Conservation (phyloP, 331 rosid genomes). For the Ulmus americana region DNA sequence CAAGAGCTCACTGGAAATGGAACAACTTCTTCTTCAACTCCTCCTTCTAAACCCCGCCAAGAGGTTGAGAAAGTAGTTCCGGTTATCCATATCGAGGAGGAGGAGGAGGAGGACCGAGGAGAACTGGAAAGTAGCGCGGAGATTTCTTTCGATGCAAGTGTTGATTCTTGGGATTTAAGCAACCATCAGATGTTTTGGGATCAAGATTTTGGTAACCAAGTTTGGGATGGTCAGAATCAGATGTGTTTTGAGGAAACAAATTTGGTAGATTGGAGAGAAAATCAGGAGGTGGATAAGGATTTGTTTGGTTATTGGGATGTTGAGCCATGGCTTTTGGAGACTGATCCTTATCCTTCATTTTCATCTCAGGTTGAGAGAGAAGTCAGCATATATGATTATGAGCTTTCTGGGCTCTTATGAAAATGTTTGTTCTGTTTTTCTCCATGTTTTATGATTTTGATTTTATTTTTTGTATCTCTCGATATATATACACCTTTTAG, state of each 20-base stretch:
- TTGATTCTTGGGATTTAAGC: slow-evolving; percentile 13
- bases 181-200: not conserved
- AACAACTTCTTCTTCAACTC: slow-evolving; percentile 6
- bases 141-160: slow-evolving; percentile 26
- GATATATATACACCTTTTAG: not conserved
- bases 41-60: slow-evolving; percentile 14
- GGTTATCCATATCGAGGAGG: slow-evolving; percentile 10
- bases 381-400: slow-evolving; percentile 58
- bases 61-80: slow-evolving; percentile 11
- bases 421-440: not conserved
- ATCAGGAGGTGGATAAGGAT: slow-evolving; percentile 15
- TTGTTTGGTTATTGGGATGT: slow-evolving; percentile 34
- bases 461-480: not conserved
- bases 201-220: not conserved
- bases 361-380: slow-evolving; percentile 34
- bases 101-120: slow-evolving; percentile 6
- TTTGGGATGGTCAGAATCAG: slow-evolving; percentile 25
- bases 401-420: slow-evolving; percentile 40
- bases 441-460: not conserved
- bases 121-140: slow-evolving; percentile 23
- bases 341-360: slow-evolving; percentile 18
- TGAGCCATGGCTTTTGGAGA: slow-evolving; percentile 44
- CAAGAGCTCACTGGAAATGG: slow-evolving; percentile 66
- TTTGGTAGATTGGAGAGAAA: slow-evolving; percentile 25
- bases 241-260: slow-evolving; percentile 25